Conservation (phyloP, 768 basidiomycete genomes). For the Lactarius psammicola region DNA sequence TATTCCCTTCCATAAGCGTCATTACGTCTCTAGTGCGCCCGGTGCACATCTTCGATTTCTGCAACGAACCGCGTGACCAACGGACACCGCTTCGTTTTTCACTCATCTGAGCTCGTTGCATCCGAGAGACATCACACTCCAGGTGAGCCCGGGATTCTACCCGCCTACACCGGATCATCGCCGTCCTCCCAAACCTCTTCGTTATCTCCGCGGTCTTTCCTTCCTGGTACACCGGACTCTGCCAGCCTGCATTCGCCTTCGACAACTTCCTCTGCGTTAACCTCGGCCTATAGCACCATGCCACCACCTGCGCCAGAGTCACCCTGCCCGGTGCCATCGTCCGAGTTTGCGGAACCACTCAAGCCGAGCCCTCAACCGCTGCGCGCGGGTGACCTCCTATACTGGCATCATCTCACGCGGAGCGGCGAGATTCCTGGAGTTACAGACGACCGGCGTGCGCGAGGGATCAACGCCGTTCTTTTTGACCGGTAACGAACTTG, state of each 20-base stretch:
- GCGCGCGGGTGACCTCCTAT: conserved; percentile 60
- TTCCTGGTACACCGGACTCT: conserved; percentile 34
- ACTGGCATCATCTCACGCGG: conserved; percentile 73
- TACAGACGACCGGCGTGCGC: conserved; percentile 58
- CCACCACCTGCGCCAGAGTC: conserved; percentile 25
- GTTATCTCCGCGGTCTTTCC: conserved; percentile 17
- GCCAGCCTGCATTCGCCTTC: conserved; percentile 17
- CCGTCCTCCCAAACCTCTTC: conserved; percentile 22
- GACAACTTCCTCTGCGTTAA: conserved; percentile 10
- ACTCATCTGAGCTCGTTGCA: conserved; percentile 63
- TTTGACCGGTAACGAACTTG: conserved; percentile 21
- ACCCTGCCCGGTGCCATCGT: conserved; percentile 32
- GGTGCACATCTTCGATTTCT: conserved; percentile 70
- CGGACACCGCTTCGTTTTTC: conserved; percentile 85
- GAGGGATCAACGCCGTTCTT: conserved; percentile 29
- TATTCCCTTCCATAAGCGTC: not conserved
- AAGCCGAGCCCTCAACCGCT: conserved; percentile 36
- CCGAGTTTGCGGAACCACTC: conserved; percentile 40
- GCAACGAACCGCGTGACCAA: conserved; percentile 72
- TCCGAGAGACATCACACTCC: conserved; percentile 63
- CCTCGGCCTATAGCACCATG: conserved; percentile 9
- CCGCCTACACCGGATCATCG: conserved; percentile 18
- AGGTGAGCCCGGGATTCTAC: conserved; percentile 52
- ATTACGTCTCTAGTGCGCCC: conserved; percentile 48
- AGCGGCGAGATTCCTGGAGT: conserved; percentile 73